Conservation (phyloP, 495 filamentous ascomycete species). For the Penicillium robsamsonii region DNA sequence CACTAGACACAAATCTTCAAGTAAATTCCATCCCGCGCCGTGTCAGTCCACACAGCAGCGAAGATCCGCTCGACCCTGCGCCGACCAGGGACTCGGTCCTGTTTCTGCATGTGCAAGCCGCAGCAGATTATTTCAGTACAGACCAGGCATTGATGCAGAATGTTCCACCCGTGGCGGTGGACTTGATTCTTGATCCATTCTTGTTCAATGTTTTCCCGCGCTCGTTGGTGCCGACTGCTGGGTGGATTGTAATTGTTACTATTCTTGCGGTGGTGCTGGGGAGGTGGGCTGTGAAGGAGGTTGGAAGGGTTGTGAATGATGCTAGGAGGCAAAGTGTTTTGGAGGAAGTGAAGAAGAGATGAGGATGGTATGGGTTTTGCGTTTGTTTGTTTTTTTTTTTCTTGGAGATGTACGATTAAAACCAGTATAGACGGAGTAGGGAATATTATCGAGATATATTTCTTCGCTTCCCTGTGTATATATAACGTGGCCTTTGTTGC, state of each 20-base stretch:
- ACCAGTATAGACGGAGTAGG: not conserved
- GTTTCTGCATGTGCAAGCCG: conserved; percentile 73
- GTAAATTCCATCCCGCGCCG: conserved; percentile 17
- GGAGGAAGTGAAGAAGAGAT: conserved; percentile 26
- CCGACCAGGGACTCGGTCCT: conserved; percentile 55
- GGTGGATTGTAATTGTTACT: conserved; percentile 57
- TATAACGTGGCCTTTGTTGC: not conserved
- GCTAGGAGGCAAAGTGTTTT: conserved; percentile 11
- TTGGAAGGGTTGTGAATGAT: conserved; percentile 31
- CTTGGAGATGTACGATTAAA: conserved; percentile 2
- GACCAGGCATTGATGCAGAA: conserved; percentile 71
- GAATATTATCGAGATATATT: not conserved
- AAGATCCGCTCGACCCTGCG: conserved; percentile 16
- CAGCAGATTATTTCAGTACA: conserved; percentile 79
- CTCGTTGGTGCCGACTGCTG: conserved; percentile 64
- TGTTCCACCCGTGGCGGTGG: conserved; percentile 72
- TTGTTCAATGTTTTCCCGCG: conserved; percentile 67
- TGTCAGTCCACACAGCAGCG: not conserved
- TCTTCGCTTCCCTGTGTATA: not conserved
- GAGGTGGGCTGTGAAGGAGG: conserved; percentile 28
- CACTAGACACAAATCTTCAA: conserved; percentile 17
- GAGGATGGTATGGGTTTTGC: not conserved
- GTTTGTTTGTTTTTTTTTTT: no score
- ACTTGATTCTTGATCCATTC: conserved; percentile 88
- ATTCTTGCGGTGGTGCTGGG: conserved; percentile 49